Conservation (phyloP, 139 green algal species). For the Micractinium conductrix region DNA sequence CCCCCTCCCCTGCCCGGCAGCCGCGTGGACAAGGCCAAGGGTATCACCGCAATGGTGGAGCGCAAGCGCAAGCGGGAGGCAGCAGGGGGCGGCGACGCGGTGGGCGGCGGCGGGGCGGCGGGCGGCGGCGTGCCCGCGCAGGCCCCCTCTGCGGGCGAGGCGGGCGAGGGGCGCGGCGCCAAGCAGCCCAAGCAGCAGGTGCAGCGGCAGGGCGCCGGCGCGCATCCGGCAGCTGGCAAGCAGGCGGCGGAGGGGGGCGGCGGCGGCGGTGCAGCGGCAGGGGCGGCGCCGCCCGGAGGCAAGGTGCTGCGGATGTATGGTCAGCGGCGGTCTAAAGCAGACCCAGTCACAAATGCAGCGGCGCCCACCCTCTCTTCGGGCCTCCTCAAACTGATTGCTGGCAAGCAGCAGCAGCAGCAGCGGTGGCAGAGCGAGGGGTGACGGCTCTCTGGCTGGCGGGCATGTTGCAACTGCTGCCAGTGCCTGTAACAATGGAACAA, state of each 20-base stretch:
- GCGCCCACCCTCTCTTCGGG: constrained; percentile 49
- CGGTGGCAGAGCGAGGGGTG: no score
- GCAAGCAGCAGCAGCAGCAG: constrained; percentile 23
- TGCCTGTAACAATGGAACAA: no score
- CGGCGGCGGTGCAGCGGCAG: no score
- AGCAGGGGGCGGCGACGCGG: background rate
- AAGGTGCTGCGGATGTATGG: constrained; percentile 58
- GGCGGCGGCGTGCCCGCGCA: background rate
- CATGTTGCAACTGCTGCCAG: no score
- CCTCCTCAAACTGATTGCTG: constrained; percentile 66
- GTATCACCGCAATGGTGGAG: constrained; percentile 61
- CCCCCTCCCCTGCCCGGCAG: background rate
- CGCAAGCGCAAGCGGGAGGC: constrained; percentile 55
- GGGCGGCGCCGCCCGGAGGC: no score
- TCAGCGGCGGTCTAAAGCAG: constrained; percentile 65
- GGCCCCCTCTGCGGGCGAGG: background rate
- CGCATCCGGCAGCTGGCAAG: background rate
- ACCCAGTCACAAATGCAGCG: constrained; percentile 54
- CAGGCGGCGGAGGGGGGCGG: background rate
- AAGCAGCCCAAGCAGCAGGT: background rate
- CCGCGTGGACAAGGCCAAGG: constrained; percentile 62
- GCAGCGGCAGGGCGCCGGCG: no score
- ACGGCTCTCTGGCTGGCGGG: no score
- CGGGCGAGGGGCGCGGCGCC: background rate
- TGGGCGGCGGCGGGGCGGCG: background rate